These are phyloP conservation scores for Candida ipomoeae DNA, from an alignment of 805 yeast genomes.

Conservation along the genomic window DNA sequence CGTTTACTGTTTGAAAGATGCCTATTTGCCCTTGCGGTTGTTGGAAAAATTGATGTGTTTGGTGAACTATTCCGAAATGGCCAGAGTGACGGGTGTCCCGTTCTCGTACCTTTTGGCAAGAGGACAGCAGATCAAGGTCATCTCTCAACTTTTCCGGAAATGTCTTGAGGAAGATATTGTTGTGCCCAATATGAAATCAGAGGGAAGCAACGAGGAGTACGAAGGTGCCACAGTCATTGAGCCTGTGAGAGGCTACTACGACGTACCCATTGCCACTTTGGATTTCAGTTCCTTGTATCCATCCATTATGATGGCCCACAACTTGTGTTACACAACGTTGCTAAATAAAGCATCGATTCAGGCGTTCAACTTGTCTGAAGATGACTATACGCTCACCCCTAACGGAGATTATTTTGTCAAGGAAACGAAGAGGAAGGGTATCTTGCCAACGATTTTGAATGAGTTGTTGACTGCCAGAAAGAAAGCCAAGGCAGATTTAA, in stretches of 20 bases:
- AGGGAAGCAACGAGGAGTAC: slow-evolving; percentile 84
- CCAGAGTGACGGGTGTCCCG: slow-evolving; percentile 98
- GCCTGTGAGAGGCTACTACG: slow-evolving; percentile 92
- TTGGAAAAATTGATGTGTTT: slow-evolving; percentile 93
- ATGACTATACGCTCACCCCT: slow-evolving; percentile 84
- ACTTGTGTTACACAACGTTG: slow-evolving; percentile 90
- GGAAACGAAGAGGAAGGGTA: slow-evolving; percentile 65
- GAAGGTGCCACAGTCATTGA: slow-evolving; percentile 99
- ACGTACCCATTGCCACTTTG: slow-evolving; percentile 93
- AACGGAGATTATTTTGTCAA: slow-evolving; percentile 90
- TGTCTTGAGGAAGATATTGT: slow-evolving; percentile 83
- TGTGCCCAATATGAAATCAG: slow-evolving; percentile 82
- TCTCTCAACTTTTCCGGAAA: slow-evolving; percentile 91
- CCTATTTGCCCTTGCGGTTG: slow-evolving; percentile 82
- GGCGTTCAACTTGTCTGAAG: slow-evolving; percentile 56
- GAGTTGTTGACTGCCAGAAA: slow-evolving; percentile 91
- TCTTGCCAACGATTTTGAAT: slow-evolving; percentile 84
- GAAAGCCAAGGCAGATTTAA: slow-evolving; percentile 84
- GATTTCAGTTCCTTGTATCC: slow-evolving; percentile 98
- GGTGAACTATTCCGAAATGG: slow-evolving; percentile 98
- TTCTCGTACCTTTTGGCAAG: slow-evolving; percentile 82
- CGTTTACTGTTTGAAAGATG: slow-evolving; percentile 95
- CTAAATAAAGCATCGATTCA: slow-evolving; percentile 66
- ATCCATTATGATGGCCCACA: slow-evolving; percentile 85
- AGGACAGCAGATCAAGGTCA: slow-evolving; percentile 97